phyloP scores from a whole-genome alignment of 106 monocot species.

The Acorus gramineus region DNA sequence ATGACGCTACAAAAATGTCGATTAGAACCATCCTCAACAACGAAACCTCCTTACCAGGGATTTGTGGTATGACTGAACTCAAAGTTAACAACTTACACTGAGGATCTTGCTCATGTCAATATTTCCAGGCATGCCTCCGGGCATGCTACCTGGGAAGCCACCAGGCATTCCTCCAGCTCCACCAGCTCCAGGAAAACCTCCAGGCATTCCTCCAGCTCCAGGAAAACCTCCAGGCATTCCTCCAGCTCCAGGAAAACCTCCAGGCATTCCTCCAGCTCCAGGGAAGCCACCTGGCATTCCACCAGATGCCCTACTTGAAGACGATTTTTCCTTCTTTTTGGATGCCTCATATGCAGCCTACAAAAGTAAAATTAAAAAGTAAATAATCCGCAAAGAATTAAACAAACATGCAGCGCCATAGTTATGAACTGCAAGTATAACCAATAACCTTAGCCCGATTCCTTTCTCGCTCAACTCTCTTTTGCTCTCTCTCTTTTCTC shows the following conservation, averaged over 20 bases:
- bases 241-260: conserved; percentile 22
- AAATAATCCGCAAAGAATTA: not conserved
- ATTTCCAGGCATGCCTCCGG: conserved; percentile 55
- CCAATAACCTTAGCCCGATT: conserved; percentile 72
- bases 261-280: conserved; percentile 14
- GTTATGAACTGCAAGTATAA: not conserved
- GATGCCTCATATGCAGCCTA: conserved; percentile 97
- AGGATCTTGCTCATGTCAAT: conserved; percentile 96
- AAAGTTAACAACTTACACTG: conserved; percentile 41
- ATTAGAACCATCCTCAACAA: no score
- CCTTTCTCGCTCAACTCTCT: conserved; percentile 62
- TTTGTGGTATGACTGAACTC: no score
- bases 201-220: conserved; percentile 38
- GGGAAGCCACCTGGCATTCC: conserved; percentile 13
- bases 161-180: conserved; percentile 42
- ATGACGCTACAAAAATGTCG: no score
- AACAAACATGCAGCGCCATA: no score
- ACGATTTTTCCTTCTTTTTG: conserved; percentile 77
- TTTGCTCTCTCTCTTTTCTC: conserved; percentile 67
- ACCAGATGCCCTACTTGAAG: conserved; percentile 32
- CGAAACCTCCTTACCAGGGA: no score
- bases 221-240: conserved; percentile 34
- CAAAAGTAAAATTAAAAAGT: not conserved
- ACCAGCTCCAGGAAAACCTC: conserved; percentile 31
- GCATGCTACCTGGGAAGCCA: conserved; percentile 45